Evolutionary conservation across 1,139 yeast species (phyloP), one percentile per base, ranked within the genome.

Genomic region (Candida tetrigidarum): DNA sequence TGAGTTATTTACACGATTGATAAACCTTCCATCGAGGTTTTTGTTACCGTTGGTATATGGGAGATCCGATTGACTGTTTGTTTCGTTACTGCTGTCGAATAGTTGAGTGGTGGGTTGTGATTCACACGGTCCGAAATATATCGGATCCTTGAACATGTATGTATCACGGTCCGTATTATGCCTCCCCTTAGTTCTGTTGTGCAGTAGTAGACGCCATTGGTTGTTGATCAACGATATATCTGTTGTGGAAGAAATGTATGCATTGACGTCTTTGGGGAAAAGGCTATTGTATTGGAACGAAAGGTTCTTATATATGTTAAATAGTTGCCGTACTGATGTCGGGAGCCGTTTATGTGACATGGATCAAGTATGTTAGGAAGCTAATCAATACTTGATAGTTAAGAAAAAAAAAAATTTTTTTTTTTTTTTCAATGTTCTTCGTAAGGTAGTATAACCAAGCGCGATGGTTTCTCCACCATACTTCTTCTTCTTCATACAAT

Each of bases 61-160:
- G 9, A 12, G 27, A 8, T 15, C 12, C 3, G 12, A 26, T 11
- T 27, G 36, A 12, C 19, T 20, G 25, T 19, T 32, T 19, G 16
- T 14, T 3, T 27, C 28, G 25, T 29, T 30, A 12, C 19, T 30
- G 27, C 14, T 5, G 6, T 30, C 39, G 18, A 42, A 47, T 12
- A 47, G 18, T 11, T 25, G 37, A 18, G 41, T 42, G 12, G 49
- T 43, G 22, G 25, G 19, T 10, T 29, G 14, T 8, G 30, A 37
- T 19, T 45, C 50, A n/a, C 25, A 38, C 8, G 37, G 41, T 7
- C 44, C 49, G 43, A 47, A 47, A 4, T 23, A 11, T 10, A 47
- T 38, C 1, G 49, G 49, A 16, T 47, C 19, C n/a, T n/a, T 15
- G 26, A 29, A 45, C 19, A 39, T 25, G 9, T 39, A 20, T 12